Percentiles rank a stretch among this genome's conserved stretches.
phyloP scores from a whole-genome alignment of 2,329 filamentous ascomycete genomes.

The Aspergillus fructus region DNA sequence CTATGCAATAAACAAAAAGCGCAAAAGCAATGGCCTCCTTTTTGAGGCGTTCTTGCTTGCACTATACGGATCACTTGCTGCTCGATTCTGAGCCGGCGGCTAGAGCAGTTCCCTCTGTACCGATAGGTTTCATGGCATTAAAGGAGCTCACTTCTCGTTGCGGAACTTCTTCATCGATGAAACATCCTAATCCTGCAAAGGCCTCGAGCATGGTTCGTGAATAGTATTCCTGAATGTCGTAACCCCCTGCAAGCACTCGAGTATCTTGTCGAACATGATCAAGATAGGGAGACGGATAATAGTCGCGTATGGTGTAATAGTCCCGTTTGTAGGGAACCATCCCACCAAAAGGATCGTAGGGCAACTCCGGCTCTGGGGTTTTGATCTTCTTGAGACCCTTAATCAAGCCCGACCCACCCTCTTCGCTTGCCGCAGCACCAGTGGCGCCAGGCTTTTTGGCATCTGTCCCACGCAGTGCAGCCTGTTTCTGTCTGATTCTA shows the following conservation, averaged over 20 bases:
- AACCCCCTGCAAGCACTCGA: slow-evolving; percentile 74
- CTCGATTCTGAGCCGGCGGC: slow-evolving; percentile 19
- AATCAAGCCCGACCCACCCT: slow-evolving; percentile 55
- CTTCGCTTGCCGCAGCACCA: slow-evolving; percentile 23
- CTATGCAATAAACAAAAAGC: slow-evolving; percentile 12
- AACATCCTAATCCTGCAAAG: slow-evolving; percentile 84
- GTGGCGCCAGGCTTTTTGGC: slow-evolving; percentile 25
- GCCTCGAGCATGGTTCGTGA: slow-evolving; percentile 80
- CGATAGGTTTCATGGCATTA: slow-evolving; percentile 21
- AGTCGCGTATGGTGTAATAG: slow-evolving; percentile 67
- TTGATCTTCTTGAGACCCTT: slow-evolving; percentile 72
- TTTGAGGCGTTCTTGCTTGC: background rate
- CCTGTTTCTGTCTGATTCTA: slow-evolving; percentile 47
- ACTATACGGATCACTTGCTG: background rate
- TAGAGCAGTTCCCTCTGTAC: slow-evolving; percentile 31
- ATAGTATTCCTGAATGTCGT: slow-evolving; percentile 79
- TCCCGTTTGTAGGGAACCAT: slow-evolving; percentile 60
- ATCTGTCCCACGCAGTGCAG: slow-evolving; percentile 37
- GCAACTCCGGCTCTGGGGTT: slow-evolving; percentile 64
- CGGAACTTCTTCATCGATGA: slow-evolving; percentile 71
- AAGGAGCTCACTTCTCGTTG: slow-evolving; percentile 26
- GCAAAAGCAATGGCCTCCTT: background rate
- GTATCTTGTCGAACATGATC: slow-evolving; percentile 65
- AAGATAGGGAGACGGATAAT: slow-evolving; percentile 75
- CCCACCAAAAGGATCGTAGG: slow-evolving; percentile 88